Evolutionary conservation across 2,329 filamentous ascomycete genomes (phyloP), one percentile per base, ranked within the genome.

Genomic region (Epichloe hybrida): DNA sequence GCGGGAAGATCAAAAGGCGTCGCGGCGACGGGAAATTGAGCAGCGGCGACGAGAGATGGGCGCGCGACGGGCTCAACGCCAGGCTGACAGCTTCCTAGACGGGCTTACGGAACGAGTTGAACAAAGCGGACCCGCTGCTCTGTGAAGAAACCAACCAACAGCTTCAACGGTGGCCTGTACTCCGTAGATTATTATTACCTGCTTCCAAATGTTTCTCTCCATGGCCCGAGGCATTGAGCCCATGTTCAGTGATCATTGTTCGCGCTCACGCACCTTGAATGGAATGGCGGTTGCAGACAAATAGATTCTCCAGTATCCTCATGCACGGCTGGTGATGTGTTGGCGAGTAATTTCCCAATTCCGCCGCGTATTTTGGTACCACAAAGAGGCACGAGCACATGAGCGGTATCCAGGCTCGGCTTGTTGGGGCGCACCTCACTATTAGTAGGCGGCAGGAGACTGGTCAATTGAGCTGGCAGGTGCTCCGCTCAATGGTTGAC

Each of bases 31-130:
- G 57, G 77, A 83, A 61, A 77, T 88, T 57, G 84, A 86, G 73
- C 72, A 71, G 61, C 63, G 83, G 58, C 76, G 79, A 62, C 72
- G 70, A 60, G 76, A 79, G 56, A 77, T 88, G 58, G 80, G 81
- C 69, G 70, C 69, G 56, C 70, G 72, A 58, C 71, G 78, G 62
- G 78, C 77, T 34, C 83, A 80, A 66, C 82, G 79, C 59, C 75
- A 84, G 65, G 86, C 86, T 36, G 84, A 87, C 58, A 77, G 70
- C 55, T 93, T 93, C 64, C 64, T 94, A 58, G 78, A 83, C 50
- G 76, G 76, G 17, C 65, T 85, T 53, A 55, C 54, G 43, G 51
- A 31, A 41, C 40, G 45, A 36, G n/a, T 15, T 17, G 35, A 35
- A 31, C 13, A 7, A 36, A 40, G 38, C 27, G 36, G 46, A 50